Percentiles rank a stretch among this genome's conserved stretches.
These are phyloP conservation scores for Magnaporthiopsis poae DNA, from an alignment of 2,329 filamentous ascomycete genomes.

Conservation along the genomic window DNA sequence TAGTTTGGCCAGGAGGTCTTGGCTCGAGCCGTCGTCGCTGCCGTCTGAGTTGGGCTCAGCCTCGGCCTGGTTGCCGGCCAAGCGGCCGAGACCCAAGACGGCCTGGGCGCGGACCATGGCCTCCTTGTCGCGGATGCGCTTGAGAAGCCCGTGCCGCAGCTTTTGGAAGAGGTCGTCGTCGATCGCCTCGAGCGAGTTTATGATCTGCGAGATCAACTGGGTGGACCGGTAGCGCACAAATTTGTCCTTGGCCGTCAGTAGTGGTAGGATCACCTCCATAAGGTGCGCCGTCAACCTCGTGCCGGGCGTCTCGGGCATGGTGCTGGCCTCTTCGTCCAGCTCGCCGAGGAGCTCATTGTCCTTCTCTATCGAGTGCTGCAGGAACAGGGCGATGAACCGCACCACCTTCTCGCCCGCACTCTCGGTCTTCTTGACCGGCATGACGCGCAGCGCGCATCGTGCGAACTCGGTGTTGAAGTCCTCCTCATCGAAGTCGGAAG, in stretches of 20 bases:
- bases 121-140: conserved; percentile 87
- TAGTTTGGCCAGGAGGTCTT: conserved; percentile 69
- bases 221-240: conserved; percentile 81
- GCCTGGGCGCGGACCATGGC: conserved; percentile 85
- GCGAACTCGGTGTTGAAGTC: conserved; percentile 82
- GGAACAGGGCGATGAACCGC: conserved; percentile 77
- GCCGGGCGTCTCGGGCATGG: conserved; percentile 72
- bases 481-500: conserved; percentile 66
- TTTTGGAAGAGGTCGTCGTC: conserved; percentile 85
- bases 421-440: conserved; percentile 88
- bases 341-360: conserved; percentile 59
- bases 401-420: conserved; percentile 75
- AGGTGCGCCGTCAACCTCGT: conserved; percentile 67
- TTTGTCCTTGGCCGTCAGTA: conserved; percentile 85
- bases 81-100: conserved; percentile 74
- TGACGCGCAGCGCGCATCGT: conserved; percentile 69
- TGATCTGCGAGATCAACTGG: conserved; percentile 79
- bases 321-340: conserved; percentile 57
- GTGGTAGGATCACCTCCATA: conserved; percentile 60
- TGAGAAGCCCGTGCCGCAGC: conserved; percentile 68
- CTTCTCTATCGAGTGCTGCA: conserved; percentile 61
- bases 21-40: conserved; percentile 52
- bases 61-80: conserved; percentile 69
- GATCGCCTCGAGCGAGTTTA: conserved; percentile 85
- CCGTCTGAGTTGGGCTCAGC: conserved; percentile 61